Evolutionary conservation across 306 rosid species (phyloP).

Genomic region (Dryas octopetala): DNA sequence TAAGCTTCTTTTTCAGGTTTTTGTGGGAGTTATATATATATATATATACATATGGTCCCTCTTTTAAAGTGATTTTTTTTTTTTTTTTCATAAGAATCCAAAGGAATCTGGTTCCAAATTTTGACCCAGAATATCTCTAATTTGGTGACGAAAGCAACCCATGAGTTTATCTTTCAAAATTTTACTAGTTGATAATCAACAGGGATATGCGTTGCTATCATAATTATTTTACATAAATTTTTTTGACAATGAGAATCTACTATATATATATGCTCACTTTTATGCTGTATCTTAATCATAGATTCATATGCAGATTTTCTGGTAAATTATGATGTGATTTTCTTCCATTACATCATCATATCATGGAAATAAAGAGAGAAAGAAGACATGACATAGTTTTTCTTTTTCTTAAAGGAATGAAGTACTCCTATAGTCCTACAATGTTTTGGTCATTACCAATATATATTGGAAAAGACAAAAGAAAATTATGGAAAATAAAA

Average conservation of each 20-base stretch:
- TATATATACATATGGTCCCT: no score
- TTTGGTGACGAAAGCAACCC: constrained; percentile 5
- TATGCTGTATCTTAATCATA: neutral
- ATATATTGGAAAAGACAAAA: neutral
- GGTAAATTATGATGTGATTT: neutral
- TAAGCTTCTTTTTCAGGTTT: neutral
- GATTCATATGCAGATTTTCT: neutral
- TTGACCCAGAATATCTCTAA: neutral
- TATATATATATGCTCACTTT: neutral
- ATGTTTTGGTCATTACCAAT: no score
- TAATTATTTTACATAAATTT: neutral
- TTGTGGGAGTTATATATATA: neutral
- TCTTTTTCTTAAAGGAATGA: neutral
- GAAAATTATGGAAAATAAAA: neutral
- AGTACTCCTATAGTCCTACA: no score
- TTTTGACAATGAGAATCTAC: neutral
- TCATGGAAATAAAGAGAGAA: neutral
- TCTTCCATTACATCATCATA: neutral
- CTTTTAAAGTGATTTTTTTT: no score
- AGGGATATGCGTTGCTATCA: constrained; percentile 16
- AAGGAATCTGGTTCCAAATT: neutral
- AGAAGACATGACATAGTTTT: neutral
- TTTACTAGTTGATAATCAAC: neutral
- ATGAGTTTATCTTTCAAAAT: neutral
- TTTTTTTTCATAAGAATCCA: no score